Base-by-base conservation (phyloP, 768 basidiomycete genomes). In the Clathrus columnatus region DNA sequence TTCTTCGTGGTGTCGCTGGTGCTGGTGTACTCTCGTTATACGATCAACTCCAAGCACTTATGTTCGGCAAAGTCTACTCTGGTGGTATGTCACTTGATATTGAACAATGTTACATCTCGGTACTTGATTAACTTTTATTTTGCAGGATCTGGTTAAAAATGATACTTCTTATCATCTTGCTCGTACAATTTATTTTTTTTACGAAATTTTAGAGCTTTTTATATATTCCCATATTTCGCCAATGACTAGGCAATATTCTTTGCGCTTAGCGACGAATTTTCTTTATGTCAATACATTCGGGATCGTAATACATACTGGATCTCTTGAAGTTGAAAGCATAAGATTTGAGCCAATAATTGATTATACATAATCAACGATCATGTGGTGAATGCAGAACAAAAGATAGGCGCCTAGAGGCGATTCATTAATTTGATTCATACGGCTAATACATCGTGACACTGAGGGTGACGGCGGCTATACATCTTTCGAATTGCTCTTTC, bases 11-110 rank as follows among this genome's bases (percentile, higher is more conserved):
- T 82, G 92, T 99, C 69, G 95, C 96, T 70, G 96, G 96, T 78
- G 95, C 95, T 72, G 95, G 95, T 91, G 96, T 98, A 65, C 75
- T 99, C 69, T 97, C 96, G 51, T 78, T 98, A 60, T 98, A 98
- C 76, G 96, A 98, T 84, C 95, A 98, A 78, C 84, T 96, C 68
- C 95, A 98, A 73, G 79, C 91, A 71, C 72, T 91, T 64, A 73
- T 94, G 81, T 97, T 98, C 75, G 93, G 94, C 84, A 96, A 95
- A 82, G 94, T 97, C 73, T 97, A 98, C 88, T 86, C 92, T 62
- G 93, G 91, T 77, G 91, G 88, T 84, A 70, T 59, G 75, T 71
- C n/a, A 32, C 23, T n/a, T 48, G 16, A 20, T 23, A 42, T n/a
- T 8, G 51, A 17, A 51, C 20, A 16, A 46, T 11, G 17, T 11